These are phyloP conservation scores for Striga asiatica DNA, from an alignment of 257 asterid genomes.

Conservation along the genomic window DNA sequence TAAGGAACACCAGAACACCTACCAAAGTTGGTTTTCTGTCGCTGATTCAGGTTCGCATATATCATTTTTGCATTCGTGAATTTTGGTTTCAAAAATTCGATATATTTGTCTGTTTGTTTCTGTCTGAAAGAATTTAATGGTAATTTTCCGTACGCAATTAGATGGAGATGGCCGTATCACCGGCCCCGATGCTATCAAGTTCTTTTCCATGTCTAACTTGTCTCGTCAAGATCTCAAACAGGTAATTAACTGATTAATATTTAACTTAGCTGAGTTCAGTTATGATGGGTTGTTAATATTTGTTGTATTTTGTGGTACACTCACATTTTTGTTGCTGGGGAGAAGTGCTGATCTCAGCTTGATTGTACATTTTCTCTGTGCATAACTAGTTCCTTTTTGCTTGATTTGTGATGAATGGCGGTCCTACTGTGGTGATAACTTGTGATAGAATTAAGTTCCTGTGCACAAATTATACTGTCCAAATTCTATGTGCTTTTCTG, in stretches of 20 bases:
- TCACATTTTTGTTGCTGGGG: not conserved
- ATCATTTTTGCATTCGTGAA: not conserved
- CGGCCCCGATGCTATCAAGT: conserved; percentile 81
- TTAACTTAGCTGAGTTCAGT: not conserved
- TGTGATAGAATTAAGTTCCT: not conserved
- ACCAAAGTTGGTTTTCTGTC: conserved; percentile 61
- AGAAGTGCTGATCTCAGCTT: not conserved
- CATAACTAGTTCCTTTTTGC: not conserved
- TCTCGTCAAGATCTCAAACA: conserved; percentile 90
- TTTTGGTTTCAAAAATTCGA: not conserved
- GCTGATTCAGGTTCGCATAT: conserved; percentile 66
- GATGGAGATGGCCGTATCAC: conserved; percentile 92
- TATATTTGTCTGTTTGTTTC: not conserved
- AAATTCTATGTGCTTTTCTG: not conserved
- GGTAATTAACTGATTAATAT: conserved; percentile 17
- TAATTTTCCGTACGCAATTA: conserved; percentile 15
- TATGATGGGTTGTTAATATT: not conserved
- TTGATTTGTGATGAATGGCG: not conserved
- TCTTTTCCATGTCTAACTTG: conserved; percentile 69
- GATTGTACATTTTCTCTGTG: not conserved
- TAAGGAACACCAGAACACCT: conserved; percentile 67
- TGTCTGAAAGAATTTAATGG: not conserved
- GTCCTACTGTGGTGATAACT: not conserved
- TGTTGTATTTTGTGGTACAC: not conserved
- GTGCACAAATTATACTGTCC: not conserved